Evolutionary conservation across 208 protist species (phyloP).

Genomic region (Tritrichomonas musculus): DNA sequence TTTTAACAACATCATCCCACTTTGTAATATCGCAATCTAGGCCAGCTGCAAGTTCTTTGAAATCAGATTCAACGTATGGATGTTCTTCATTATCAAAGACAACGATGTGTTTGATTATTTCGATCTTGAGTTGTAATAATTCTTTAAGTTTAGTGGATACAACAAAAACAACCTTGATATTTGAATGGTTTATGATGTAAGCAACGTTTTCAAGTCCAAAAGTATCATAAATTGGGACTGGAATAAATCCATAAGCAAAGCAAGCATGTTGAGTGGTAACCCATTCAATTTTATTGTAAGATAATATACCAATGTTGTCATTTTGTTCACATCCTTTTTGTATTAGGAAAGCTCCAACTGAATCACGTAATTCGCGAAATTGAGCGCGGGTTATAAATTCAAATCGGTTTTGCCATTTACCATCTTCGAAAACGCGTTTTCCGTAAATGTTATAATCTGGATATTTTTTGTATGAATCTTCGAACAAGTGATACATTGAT

Average conservation of each 20-base stretch:
- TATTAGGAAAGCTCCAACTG: not conserved
- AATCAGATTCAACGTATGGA: not conserved
- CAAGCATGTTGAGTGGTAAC: conserved; percentile 17
- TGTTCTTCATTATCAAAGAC: not conserved
- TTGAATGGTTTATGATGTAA: not conserved
- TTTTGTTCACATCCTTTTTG: not conserved
- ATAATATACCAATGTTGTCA: conserved; percentile 39
- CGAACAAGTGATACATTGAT: too few relatives aligned
- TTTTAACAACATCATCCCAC: not conserved
- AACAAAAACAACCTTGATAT: not conserved
- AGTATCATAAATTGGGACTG: not conserved
- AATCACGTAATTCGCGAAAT: not conserved
- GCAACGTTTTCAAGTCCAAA: not conserved
- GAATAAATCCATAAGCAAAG: not conserved
- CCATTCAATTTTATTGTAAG: conserved; percentile 35
- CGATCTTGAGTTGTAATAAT: not conserved
- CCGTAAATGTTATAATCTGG: too few relatives aligned
- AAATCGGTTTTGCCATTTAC: not conserved
- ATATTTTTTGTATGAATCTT: too few relatives aligned
- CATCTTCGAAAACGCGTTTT: not conserved
- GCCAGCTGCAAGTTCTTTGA: not conserved
- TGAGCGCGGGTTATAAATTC: not conserved
- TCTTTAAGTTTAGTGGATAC: not conserved
- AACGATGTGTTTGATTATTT: not conserved
- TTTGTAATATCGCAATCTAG: not conserved